Evolutionary conservation across 257 asterid genomes (phyloP).

Genomic region (Solanum raphanifolium): DNA sequence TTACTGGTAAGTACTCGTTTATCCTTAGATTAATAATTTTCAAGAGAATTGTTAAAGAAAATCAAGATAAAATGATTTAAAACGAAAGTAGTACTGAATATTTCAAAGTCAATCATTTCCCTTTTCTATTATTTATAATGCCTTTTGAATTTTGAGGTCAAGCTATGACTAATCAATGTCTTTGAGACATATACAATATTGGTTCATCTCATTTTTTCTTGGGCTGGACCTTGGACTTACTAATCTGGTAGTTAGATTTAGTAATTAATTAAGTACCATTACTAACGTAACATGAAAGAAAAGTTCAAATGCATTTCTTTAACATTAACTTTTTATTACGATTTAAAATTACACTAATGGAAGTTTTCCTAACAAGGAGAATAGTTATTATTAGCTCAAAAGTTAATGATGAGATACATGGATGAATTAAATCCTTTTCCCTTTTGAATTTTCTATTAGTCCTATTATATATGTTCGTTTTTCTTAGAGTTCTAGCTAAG

Average conservation of each 20-base stretch:
- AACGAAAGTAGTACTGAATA: background rate
- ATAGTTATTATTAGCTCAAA: background rate
- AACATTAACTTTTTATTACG: background rate
- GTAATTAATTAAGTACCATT: background rate
- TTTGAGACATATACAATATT: too few species aligned
- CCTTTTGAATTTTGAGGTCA: background rate
- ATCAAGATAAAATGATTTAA: too few species aligned
- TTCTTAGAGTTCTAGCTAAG: background rate
- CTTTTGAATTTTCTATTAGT: background rate
- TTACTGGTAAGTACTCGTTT: too few species aligned
- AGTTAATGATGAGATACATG: background rate
- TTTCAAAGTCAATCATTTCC: background rate
- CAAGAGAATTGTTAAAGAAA: background rate
- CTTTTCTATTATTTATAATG: background rate
- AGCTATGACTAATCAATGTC: background rate
- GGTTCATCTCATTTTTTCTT: background rate
- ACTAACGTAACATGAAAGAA: background rate
- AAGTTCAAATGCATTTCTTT: background rate
- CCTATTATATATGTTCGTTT: background rate
- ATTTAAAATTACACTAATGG: background rate
- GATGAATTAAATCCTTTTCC: background rate
- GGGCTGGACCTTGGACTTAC: too few species aligned
- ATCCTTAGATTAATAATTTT: too few species aligned
- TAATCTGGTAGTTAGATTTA: background rate
- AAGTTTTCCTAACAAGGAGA: background rate